Evolutionary conservation across 352 stramenopile genomes (phyloP).

Genomic region (Nothophytophthora sp.): DNA sequence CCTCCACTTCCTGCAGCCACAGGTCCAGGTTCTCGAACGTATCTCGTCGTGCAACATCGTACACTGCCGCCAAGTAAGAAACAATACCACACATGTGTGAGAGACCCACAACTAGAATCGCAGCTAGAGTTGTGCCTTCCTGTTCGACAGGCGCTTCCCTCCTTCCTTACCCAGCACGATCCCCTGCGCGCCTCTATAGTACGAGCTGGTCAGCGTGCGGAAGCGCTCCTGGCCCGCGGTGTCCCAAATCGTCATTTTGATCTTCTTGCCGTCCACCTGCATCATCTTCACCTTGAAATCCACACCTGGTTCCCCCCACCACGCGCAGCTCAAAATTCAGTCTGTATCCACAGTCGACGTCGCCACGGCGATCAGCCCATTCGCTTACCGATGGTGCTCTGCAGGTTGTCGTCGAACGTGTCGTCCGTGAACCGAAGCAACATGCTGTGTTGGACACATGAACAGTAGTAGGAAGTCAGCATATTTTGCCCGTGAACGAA

Average conservation of each 20-base stretch:
- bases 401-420: conserved; percentile 97
- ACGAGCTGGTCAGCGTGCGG: conserved; percentile 96
- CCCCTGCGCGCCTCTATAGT: conserved; percentile 97
- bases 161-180: conserved; percentile 92
- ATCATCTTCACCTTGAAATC: conserved; percentile 99
- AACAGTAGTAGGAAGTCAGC: conserved; percentile 4
- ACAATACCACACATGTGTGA: too few relatives aligned
- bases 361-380: too few relatives aligned
- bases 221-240: conserved; percentile 98
- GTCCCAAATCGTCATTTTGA: conserved; percentile 99
- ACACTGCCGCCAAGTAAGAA: too few relatives aligned
- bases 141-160: too few relatives aligned
- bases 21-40: conserved; percentile 98
- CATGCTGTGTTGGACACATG: conserved; percentile 88
- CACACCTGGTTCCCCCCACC: conserved; percentile 50
- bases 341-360: too few relatives aligned
- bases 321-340: too few relatives aligned
- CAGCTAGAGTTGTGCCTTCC: too few relatives aligned
- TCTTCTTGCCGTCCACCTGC: conserved; percentile 94
- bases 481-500: too few relatives aligned
- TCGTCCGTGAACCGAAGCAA: conserved; percentile 98
- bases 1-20: conserved; percentile 98
- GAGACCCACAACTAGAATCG: conserved; percentile 1
- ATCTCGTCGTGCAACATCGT: conserved; percentile 96
- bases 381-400: conserved; percentile 96